A percentile compares a stretch with the other conserved stretches of the same genome.
Conservation (phyloP, 345 rosid genomes). For the Ricinus communis region DNA sequence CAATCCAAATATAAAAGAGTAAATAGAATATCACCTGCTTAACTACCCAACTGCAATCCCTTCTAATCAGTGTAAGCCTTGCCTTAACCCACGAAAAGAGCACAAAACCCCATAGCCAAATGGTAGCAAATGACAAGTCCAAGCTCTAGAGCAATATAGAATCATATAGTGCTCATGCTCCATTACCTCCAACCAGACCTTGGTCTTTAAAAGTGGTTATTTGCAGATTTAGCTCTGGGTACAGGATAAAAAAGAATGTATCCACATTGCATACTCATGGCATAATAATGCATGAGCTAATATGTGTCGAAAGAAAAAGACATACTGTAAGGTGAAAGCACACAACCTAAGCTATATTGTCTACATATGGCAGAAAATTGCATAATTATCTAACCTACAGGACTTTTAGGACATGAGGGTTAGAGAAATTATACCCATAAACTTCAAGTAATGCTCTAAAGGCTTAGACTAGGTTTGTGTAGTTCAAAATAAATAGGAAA, state of each 20-base stretch:
- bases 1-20: background rate
- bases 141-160: background rate
- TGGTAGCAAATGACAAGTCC: background rate
- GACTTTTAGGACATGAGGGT: background rate
- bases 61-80: background rate
- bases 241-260: background rate
- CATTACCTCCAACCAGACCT: background rate
- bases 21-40: slow-evolving; percentile 1
- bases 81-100: background rate
- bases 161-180: background rate
- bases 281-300: no score
- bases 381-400: background rate
- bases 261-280: background rate
- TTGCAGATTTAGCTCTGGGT: background rate
- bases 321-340: background rate
- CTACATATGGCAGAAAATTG: background rate
- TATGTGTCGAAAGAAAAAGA: background rate
- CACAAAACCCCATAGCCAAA: background rate
- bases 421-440: background rate
- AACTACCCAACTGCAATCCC: background rate
- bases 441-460: background rate
- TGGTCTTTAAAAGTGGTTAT: background rate
- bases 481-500: background rate
- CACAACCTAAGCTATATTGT: background rate
- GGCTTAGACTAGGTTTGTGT: background rate